These are phyloP conservation scores for Ballota nigra DNA, from an alignment of 257 asterid genomes.

Conservation along the genomic window DNA sequence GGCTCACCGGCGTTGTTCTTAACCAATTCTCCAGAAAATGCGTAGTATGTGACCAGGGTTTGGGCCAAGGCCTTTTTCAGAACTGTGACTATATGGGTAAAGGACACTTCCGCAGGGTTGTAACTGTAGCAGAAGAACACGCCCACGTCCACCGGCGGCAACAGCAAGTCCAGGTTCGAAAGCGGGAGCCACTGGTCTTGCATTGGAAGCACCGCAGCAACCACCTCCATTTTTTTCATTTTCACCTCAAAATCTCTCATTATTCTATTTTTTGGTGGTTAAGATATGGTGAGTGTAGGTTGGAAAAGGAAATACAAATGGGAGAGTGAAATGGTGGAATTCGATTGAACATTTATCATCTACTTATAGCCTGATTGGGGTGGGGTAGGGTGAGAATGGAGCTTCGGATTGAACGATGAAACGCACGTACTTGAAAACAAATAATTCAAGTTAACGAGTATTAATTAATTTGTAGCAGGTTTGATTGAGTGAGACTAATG, in stretches of 20 bases:
- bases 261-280: neutral
- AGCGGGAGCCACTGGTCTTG: slow-evolving; percentile 64
- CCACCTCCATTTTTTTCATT: slow-evolving; percentile 42
- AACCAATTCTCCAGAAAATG: slow-evolving; percentile 50
- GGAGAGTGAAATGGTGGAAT: neutral
- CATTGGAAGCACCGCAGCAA: slow-evolving; percentile 51
- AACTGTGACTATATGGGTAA: slow-evolving; percentile 16
- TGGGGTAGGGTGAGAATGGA: neutral
- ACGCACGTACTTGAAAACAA: too few species aligned
- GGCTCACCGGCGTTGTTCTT: slow-evolving; percentile 54
- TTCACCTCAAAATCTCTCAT: slow-evolving; percentile 37
- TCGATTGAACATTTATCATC: neutral
- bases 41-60: slow-evolving; percentile 42
- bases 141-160: slow-evolving; percentile 61
- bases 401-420: neutral
- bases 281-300: neutral
- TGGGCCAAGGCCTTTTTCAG: slow-evolving; percentile 55
- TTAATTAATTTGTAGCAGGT: too few species aligned
- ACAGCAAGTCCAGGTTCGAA: slow-evolving; percentile 72
- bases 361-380: neutral
- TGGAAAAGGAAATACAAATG: neutral
- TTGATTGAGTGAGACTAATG: too few species aligned
- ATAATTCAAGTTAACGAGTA: too few species aligned
- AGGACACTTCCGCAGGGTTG: slow-evolving; percentile 18
- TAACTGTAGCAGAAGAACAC: slow-evolving; percentile 58